Evolutionary conservation across 73 alveolate genomes (phyloP), one percentile per base, ranked within the genome.

Genomic region (Diophrys appendiculata): DNA sequence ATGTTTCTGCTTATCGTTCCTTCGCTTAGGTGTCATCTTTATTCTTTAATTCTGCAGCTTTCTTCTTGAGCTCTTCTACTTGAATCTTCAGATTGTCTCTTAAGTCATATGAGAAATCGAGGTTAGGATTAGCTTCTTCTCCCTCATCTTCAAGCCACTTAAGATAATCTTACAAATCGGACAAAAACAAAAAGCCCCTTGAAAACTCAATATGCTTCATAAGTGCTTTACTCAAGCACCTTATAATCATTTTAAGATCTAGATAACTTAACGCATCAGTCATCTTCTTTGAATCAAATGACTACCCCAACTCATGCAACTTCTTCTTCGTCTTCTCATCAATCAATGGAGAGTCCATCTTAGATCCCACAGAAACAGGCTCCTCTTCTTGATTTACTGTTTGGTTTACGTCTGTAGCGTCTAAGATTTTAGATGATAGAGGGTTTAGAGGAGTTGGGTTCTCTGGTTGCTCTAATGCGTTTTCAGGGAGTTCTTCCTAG

Each of bases 221-320:
- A 18, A 86, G 54, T 18, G 93, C 93, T 53, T 80, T 28, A 0
- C 89, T 86, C 18, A 80, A 64, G 34, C 93, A 86, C 31, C 80
- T 68, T 54, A 86, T 25, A 8, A 86, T 60, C 31, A 81, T n/a
- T 33, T 82, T 78, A 0, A 73, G 25, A 35, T 86, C 93, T 11
- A 86, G 68, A 43, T 72, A 86, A 14, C 93, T 88, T 53, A 86
- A 33, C 11, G 93, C 93, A 73, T 77, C 78, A 26, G 89, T 76
- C 29, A 86, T 60, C 60, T 86, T 18, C 33, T 69, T 77, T 53
- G 93, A 86, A 33, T 86, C 87, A n/a, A 79, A 52, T 43, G 86
- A 69, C 32, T 79, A 69, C 28, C 93, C 93, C 3, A 78, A 43
- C 65, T 86, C 71, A 2, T 78, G 31, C 1, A 86, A 65, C 65